A percentile compares a stretch with the other conserved stretches of the same genome.
These are phyloP conservation scores for Rhodofomes roseus DNA, from an alignment of 1,284 basidiomycete species.

Conservation along the genomic window DNA sequence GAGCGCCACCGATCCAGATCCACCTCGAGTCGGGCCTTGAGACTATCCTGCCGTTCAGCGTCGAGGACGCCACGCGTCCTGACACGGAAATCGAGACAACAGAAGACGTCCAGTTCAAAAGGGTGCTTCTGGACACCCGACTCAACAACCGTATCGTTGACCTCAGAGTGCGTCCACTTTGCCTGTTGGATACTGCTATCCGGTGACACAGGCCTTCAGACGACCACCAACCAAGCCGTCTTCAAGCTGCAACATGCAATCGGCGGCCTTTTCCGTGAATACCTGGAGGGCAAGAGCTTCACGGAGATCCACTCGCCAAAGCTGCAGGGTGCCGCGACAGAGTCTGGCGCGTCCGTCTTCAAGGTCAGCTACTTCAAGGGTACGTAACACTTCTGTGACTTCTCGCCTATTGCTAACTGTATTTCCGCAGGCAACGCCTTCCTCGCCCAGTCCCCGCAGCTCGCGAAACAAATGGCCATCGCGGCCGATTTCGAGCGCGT, in stretches of 20 bases:
- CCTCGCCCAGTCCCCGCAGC: conserved; percentile 95
- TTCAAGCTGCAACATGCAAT: conserved; percentile 92
- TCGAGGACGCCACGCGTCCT: conserved; percentile 90
- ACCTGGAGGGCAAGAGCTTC: conserved; percentile 75
- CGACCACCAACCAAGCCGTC: conserved; percentile 94
- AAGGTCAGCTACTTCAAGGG: conserved; percentile 98
- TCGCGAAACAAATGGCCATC: conserved; percentile 99
- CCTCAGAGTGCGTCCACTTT: conserved; percentile 66
- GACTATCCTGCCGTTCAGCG: conserved; percentile 80
- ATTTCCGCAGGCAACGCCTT: conserved; percentile 73
- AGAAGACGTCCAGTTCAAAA: conserved; percentile 63
- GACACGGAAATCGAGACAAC: conserved; percentile 72
- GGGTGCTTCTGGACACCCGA: conserved; percentile 87
- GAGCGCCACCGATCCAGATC: conserved; percentile 45
- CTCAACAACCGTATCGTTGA: conserved; percentile 96
- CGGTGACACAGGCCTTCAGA: conserved; percentile 43
- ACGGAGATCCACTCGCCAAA: conserved; percentile 98
- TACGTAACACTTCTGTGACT: conserved; percentile 25
- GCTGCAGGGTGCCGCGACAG: conserved; percentile 95
- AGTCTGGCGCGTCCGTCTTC: conserved; percentile 96
- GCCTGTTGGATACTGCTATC: not conserved
- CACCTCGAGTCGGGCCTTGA: conserved; percentile 81
- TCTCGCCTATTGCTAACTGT: not conserved
- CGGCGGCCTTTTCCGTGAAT: conserved; percentile 86
- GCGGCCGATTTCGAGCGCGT: conserved; percentile 98